phyloP scores from a whole-genome alignment of 768 basidiomycete species.

The Amanita rubescens region DNA sequence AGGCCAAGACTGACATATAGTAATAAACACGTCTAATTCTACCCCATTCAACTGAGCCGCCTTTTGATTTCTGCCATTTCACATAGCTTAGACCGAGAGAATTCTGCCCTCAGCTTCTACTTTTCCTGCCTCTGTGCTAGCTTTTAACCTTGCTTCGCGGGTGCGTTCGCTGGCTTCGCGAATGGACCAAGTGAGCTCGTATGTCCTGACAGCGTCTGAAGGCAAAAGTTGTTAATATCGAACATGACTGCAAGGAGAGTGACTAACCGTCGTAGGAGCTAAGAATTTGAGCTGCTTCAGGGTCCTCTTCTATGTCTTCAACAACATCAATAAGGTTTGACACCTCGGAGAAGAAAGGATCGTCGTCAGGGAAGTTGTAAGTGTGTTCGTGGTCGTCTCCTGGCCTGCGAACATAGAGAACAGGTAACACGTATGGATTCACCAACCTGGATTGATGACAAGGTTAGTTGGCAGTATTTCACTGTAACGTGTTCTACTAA shows the following conservation, averaged over 20 bases:
- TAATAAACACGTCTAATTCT: not conserved
- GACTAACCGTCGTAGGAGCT: conserved; percentile 73
- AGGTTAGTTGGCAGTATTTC: conserved; percentile 2
- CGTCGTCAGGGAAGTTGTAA: conserved; percentile 70
- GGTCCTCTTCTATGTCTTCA: conserved; percentile 84
- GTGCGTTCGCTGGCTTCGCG: conserved; percentile 69
- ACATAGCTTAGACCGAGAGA: not conserved
- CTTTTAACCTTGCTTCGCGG: conserved; percentile 37
- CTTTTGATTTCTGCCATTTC: not conserved
- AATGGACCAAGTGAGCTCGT: conserved; percentile 93
- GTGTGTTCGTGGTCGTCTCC: conserved; percentile 73
- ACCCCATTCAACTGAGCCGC: not conserved
- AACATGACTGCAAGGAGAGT: not conserved
- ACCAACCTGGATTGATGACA: conserved; percentile 45
- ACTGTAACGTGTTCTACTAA: conserved; percentile 22
- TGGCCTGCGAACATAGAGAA: conserved; percentile 79
- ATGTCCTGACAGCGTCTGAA: conserved; percentile 78
- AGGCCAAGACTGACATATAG: not conserved
- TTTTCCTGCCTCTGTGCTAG: conserved; percentile 21
- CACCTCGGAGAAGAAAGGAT: conserved; percentile 91
- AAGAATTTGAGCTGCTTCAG: conserved; percentile 73
- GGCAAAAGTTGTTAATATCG: conserved; percentile 1
- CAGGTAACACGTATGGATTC: conserved; percentile 90
- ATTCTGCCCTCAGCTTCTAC: conserved; percentile 6
- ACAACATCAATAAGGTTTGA: conserved; percentile 86